These are phyloP conservation scores for Danielia reshetovae DNA, from an alignment of 805 yeast genomes.

Conservation along the genomic window DNA sequence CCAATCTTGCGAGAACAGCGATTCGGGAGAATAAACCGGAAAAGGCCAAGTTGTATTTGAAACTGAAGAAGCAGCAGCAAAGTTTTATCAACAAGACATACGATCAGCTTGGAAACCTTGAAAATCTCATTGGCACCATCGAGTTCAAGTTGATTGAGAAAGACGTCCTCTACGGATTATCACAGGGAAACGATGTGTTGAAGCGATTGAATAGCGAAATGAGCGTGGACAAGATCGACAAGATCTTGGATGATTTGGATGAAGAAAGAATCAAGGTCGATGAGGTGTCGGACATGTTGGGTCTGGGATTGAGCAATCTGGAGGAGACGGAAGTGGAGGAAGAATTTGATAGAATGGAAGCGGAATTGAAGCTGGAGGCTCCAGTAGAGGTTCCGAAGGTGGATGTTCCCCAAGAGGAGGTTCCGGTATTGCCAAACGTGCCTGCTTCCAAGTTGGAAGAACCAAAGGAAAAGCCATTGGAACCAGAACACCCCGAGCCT, in stretches of 20 bases:
- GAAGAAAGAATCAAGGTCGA: conserved; percentile 79
- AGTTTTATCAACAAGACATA: conserved; percentile 65
- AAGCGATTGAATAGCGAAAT: conserved; percentile 74
- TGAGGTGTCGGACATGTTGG: conserved; percentile 58
- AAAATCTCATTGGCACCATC: conserved; percentile 70
- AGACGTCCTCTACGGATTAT: conserved; percentile 75
- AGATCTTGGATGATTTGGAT: conserved; percentile 75
- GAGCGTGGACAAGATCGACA: conserved; percentile 74
- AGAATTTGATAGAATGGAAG: conserved; percentile 51
- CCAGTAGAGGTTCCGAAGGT: not conserved
- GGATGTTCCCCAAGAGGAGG: conserved; percentile 1
- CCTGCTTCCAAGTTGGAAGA: conserved; percentile 13
- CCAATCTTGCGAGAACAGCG: conserved; percentile 53
- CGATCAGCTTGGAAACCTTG: conserved; percentile 74
- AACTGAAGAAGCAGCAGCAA: conserved; percentile 80
- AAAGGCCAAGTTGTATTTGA: conserved; percentile 64
- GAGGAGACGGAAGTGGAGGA: conserved; percentile 65
- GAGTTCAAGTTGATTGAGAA: conserved; percentile 88
- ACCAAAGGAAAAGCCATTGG: conserved; percentile 15
- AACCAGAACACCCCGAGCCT: conserved; percentile 5
- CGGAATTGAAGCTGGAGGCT: conserved; percentile 31
- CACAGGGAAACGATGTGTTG: conserved; percentile 76
- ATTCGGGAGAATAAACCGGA: conserved; percentile 49
- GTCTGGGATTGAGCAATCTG: conserved; percentile 35
- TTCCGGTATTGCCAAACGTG: conserved; percentile 6